Evolutionary conservation across 805 yeast species (phyloP).

Genomic region (Cyberlindnera lachancei): DNA sequence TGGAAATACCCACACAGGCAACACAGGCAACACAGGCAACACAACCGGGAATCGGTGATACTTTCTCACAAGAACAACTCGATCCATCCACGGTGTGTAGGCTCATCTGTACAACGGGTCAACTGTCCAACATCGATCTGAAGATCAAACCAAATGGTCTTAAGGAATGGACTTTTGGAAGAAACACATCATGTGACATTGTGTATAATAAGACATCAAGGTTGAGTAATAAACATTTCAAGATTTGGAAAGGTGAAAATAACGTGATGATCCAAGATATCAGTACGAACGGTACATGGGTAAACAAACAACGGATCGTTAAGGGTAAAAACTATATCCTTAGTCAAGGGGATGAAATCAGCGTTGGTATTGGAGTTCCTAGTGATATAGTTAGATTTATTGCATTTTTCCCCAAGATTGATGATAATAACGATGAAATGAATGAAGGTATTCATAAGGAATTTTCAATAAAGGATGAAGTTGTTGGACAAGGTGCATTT

Average conservation of each 20-base stretch:
- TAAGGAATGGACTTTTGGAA: slow-evolving; percentile 65
- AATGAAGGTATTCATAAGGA: slow-evolving; percentile 51
- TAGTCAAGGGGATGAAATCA: slow-evolving; percentile 88
- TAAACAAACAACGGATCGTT: slow-evolving; percentile 66
- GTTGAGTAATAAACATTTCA: slow-evolving; percentile 68
- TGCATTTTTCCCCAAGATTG: slow-evolving; percentile 28
- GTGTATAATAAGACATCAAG: slow-evolving; percentile 51
- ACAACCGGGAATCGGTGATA: slow-evolving; percentile 20
- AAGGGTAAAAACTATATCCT: slow-evolving; percentile 74
- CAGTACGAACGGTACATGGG: slow-evolving; percentile 89
- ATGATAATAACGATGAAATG: slow-evolving; percentile 11
- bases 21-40: slow-evolving; percentile 35
- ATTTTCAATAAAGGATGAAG: slow-evolving; percentile 74
- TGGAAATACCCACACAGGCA: slow-evolving; percentile 32
- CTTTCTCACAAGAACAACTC: slow-evolving; percentile 30
- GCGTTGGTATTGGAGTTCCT: slow-evolving; percentile 81
- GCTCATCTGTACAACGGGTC: slow-evolving; percentile 54
- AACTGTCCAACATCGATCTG: slow-evolving; percentile 40
- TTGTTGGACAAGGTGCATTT: slow-evolving; percentile 97
- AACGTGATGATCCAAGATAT: slow-evolving; percentile 47
- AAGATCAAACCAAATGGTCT: slow-evolving; percentile 25
- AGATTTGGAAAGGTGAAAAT: slow-evolving; percentile 57
- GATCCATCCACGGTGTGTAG: slow-evolving; percentile 41
- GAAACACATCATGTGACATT: slow-evolving; percentile 61
- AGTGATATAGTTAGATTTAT: slow-evolving; percentile 52